A percentile compares a stretch with the other conserved stretches of the same genome.
Evolutionary conservation across 805 yeast species (phyloP).

Genomic region (Metschnikowia noctiluminum): DNA sequence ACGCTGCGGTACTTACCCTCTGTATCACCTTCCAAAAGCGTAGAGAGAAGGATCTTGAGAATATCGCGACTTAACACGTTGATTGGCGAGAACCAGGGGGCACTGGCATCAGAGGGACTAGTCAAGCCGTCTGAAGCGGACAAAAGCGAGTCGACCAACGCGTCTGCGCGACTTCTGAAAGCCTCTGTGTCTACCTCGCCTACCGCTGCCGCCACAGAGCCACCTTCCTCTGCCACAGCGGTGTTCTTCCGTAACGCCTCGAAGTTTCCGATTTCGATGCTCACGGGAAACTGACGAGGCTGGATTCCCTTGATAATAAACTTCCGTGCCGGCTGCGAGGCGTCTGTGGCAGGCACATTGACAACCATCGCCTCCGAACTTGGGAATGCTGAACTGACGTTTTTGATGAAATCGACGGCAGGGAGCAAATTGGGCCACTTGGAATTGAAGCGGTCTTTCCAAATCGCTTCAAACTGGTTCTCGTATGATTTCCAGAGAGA

Average conservation of each 20-base stretch:
- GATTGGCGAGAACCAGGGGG: conserved; percentile 24
- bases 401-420: conserved; percentile 95
- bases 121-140: conserved; percentile 21
- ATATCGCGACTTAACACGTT: conserved; percentile 33
- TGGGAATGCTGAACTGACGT: conserved; percentile 85
- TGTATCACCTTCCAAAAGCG: conserved; percentile 25
- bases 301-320: conserved; percentile 93
- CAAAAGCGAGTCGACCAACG: conserved; percentile 23
- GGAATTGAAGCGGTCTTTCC: conserved; percentile 37
- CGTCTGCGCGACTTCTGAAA: conserved; percentile 27
- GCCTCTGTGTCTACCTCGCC: conserved; percentile 36
- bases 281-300: conserved; percentile 66
- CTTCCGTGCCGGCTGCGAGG: conserved; percentile 48
- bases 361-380: conserved; percentile 93
- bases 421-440: conserved; percentile 55
- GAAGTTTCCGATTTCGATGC: conserved; percentile 40
- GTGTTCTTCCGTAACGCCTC: conserved; percentile 33
- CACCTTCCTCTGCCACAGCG: conserved; percentile 14
- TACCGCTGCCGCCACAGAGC: conserved; percentile 20
- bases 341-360: conserved; percentile 39
- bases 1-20: conserved; percentile 23
- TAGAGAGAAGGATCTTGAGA: conserved; percentile 28
- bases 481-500: conserved; percentile 96
- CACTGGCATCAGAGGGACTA: conserved; percentile 16
- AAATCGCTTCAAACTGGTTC: conserved; percentile 68